Percentiles rank a stretch among this genome's conserved stretches.
These are phyloP conservation scores for Trametes pubescens DNA, from an alignment of 1,284 basidiomycete species.

Conservation along the genomic window DNA sequence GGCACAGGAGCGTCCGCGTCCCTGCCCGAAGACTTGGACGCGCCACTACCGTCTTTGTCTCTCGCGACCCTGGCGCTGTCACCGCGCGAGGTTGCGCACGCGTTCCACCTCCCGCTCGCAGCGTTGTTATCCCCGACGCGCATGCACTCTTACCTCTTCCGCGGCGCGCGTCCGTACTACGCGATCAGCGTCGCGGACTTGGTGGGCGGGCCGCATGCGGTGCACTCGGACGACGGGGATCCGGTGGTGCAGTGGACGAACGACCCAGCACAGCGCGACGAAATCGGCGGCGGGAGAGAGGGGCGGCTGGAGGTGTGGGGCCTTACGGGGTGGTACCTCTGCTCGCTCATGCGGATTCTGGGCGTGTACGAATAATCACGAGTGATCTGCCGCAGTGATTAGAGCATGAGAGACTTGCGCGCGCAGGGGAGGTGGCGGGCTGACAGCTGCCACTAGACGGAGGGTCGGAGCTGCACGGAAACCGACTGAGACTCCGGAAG, in stretches of 20 bases:
- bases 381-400: background rate
- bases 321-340: slow-evolving; percentile 83
- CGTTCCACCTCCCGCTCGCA: slow-evolving; percentile 74
- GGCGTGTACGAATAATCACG: slow-evolving; percentile 46
- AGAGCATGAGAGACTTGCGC: too few species aligned
- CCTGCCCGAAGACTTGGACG: slow-evolving; percentile 41
- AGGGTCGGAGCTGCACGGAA: background rate
- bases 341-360: slow-evolving; percentile 61
- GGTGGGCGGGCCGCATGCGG: slow-evolving; percentile 40
- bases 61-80: slow-evolving; percentile 61
- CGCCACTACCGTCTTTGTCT: slow-evolving; percentile 67
- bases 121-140: slow-evolving; percentile 56
- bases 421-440: background rate
- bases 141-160: slow-evolving; percentile 62
- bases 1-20: slow-evolving; percentile 3
- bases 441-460: background rate
- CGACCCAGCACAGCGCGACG: slow-evolving; percentile 45
- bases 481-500: too few species aligned
- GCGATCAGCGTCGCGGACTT: slow-evolving; percentile 75
- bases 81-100: slow-evolving; percentile 68
- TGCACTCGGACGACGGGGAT: slow-evolving; percentile 27
- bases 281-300: slow-evolving; percentile 52
- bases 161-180: slow-evolving; percentile 64
- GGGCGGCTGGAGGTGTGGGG: slow-evolving; percentile 78
- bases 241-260: slow-evolving; percentile 29